A percentile compares a stretch with the other conserved stretches of the same genome.
Evolutionary conservation across 805 yeast species (phyloP).

Genomic region (Sungouiozyma ichnusensis): DNA sequence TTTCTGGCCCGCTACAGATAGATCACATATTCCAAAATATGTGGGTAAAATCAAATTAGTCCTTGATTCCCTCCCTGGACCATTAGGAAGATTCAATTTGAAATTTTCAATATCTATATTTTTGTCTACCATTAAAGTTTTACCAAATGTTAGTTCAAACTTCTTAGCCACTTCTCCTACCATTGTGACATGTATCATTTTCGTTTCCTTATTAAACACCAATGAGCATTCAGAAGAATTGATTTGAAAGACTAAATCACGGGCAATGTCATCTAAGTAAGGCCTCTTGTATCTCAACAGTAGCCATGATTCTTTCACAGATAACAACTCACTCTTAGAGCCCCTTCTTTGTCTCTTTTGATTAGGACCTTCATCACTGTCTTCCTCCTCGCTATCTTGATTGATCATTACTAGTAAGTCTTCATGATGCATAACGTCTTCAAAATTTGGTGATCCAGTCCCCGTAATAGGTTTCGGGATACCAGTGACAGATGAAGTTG

Average conservation of each 20-base stretch:
- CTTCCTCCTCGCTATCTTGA: neutral
- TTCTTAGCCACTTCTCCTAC: constrained; percentile 9
- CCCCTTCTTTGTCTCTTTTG: constrained; percentile 1
- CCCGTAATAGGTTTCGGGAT: neutral
- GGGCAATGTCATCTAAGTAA: constrained; percentile 30
- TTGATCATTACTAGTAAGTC: neutral
- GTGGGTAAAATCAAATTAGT: constrained; percentile 13
- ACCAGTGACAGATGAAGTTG: neutral
- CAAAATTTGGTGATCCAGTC: constrained; percentile 1
- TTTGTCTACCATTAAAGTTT: constrained; percentile 4
- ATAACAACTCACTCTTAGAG: neutral
- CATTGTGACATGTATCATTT: constrained; percentile 16
- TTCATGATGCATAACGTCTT: constrained; percentile 1
- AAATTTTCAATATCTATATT: neutral
- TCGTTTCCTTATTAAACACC: constrained; percentile 25
- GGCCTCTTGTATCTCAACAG: constrained; percentile 36
- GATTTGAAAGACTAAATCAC: constrained; percentile 37
- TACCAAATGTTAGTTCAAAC: constrained; percentile 12
- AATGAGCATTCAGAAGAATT: constrained; percentile 24
- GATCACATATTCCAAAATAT: constrained; percentile 13
- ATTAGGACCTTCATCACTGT: neutral
- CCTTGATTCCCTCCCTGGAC: neutral
- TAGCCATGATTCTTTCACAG: constrained; percentile 5
- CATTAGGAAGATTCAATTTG: neutral
- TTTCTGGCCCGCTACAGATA: constrained; percentile 10